Percentiles rank a stretch among this genome's conserved stretches.
Evolutionary conservation across 2,329 filamentous ascomycete species (phyloP).

Genomic region (Chrysosporium queenslandicum): DNA sequence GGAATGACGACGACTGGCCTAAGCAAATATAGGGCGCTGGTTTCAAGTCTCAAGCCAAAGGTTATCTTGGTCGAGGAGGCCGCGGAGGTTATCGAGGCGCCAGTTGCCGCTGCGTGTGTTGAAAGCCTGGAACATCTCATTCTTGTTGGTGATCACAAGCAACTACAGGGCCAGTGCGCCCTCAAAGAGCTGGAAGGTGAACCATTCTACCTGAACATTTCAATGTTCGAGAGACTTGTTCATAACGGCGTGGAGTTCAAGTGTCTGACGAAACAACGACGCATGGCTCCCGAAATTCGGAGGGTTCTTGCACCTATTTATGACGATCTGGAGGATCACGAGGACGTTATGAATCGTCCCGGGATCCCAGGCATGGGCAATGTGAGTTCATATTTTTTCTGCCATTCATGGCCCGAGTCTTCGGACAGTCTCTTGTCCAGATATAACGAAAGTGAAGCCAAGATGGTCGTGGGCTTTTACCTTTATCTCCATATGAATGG

Average conservation of each 20-base stretch:
- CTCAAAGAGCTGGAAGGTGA: slow-evolving; percentile 48
- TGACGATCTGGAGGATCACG: slow-evolving; percentile 47
- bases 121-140: slow-evolving; percentile 55
- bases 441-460: slow-evolving; percentile 60
- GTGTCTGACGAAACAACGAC: slow-evolving; percentile 57
- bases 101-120: slow-evolving; percentile 50
- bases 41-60: slow-evolving; percentile 55
- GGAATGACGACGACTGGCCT: slow-evolving; percentile 70
- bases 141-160: slow-evolving; percentile 70
- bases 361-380: slow-evolving; percentile 54
- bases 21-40: slow-evolving; percentile 64
- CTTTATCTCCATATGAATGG: slow-evolving; percentile 63
- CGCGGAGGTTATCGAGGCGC: slow-evolving; percentile 57
- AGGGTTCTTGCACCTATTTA: slow-evolving; percentile 55
- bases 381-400: slow-evolving; percentile 51
- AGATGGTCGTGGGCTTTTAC: slow-evolving; percentile 65
- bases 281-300: slow-evolving; percentile 62
- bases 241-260: slow-evolving; percentile 53
- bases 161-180: slow-evolving; percentile 59
- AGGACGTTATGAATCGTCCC: slow-evolving; percentile 45
- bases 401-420: slow-evolving; percentile 55
- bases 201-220: slow-evolving; percentile 60
- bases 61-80: slow-evolving; percentile 70
- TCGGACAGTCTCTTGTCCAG: slow-evolving; percentile 55
- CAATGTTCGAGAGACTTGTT: slow-evolving; percentile 72